phyloP scores from a whole-genome alignment of 2,329 filamentous ascomycete species.

The Paracamarosporium sp. region DNA sequence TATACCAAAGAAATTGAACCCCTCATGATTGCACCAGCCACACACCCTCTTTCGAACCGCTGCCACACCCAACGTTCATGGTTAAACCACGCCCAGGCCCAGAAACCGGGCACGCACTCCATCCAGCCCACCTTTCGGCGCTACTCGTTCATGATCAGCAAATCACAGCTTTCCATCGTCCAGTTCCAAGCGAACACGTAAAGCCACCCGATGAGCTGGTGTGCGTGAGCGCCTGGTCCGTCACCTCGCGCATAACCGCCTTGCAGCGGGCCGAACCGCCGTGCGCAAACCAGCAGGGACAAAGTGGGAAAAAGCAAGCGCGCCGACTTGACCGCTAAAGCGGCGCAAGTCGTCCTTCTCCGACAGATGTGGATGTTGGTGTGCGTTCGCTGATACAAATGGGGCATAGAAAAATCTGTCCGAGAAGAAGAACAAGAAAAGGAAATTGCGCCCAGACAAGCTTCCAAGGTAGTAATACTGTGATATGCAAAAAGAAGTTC shows the following conservation, averaged over 20 bases:
- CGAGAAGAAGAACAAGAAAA: neutral
- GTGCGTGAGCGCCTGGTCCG: constrained; percentile 33
- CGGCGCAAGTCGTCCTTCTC: constrained; percentile 24
- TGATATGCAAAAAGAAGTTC: neutral
- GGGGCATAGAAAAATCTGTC: neutral
- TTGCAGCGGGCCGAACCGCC: constrained; percentile 45
- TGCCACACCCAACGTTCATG: neutral
- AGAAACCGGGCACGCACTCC: constrained; percentile 4
- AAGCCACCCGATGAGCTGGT: constrained; percentile 18
- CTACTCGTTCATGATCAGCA: constrained; percentile 15
- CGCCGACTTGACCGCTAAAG: constrained; percentile 29
- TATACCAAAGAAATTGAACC: neutral
- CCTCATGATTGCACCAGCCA: constrained; percentile 13
- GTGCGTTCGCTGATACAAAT: constrained; percentile 22
- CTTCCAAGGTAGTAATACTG: constrained; percentile 8
- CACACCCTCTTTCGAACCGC: constrained; percentile 12
- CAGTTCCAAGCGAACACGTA: constrained; percentile 11
- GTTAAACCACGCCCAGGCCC: neutral
- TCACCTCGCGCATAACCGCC: constrained; percentile 36
- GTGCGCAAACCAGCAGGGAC: constrained; percentile 7
- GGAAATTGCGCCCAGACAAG: neutral
- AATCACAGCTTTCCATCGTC: constrained; percentile 19
- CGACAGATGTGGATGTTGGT: constrained; percentile 16
- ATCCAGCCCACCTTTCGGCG: constrained; percentile 4
- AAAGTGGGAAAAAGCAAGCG: constrained; percentile 36